Base-by-base conservation (phyloP, 805 yeast genomes). In the Geotrichum ghanense region DNA sequence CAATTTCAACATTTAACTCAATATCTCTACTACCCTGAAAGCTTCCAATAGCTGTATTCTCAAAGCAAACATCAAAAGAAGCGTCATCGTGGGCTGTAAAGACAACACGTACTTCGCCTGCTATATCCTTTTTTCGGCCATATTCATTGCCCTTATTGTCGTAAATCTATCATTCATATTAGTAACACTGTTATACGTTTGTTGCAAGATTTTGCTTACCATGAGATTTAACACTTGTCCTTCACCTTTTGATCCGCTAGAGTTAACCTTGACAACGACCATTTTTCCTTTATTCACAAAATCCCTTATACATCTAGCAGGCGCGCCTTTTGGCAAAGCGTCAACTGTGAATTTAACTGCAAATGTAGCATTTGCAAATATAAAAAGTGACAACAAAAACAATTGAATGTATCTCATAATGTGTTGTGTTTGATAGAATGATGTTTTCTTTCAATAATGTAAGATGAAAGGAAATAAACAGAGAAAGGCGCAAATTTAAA, bases 1-100 rank as follows among this genome's bases (percentile, higher is more conserved):
- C 98, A 51, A 88, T 80, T 65, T 92, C 97, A 50, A 92, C 81
- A 53, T 89, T 97, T 58, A 92, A 71, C 60, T 88, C 96, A 56
- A 92, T 70, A 45, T 81, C 81, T 65, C 97, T 81, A 50, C 68
- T 63, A 45, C 61, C 57, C 22, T 42, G 41, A 56, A 67, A 63
- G 23, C 21, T 20, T 14, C 17, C 17, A 31, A 47, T 41, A n/a
- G 47, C 44, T 44, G 70, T 63, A 65, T 92, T 90, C 50, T 81
- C 83, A 67, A 92, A 83, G 66, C 98, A 92, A 47, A 92, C 77
- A 66, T 92, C 98, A 62, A 92, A 79, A 2, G 95, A 84, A 40
- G 90, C 81, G 51, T 81, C 78, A 22, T 81, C 72, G 61, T 82
- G 86, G 12, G 95, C 79, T 45, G 92, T 86, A 70, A 92, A 90